Evolutionary conservation across 225 moss, liverwort and hornwort species (phyloP).

Genomic region (Physcomitrium patens): DNA sequence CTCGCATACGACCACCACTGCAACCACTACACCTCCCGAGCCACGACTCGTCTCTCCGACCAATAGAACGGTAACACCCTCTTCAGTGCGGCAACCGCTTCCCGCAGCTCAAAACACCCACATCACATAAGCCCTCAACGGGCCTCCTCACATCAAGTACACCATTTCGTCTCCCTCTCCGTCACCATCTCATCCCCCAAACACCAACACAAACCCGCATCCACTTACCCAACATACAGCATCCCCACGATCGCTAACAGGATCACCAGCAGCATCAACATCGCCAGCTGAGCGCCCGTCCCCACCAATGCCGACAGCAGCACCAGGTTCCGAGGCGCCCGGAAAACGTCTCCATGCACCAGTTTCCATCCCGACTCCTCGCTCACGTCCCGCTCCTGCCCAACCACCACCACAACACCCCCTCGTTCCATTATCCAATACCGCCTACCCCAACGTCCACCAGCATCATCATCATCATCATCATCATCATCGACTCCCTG

Average conservation of each 20-base stretch:
- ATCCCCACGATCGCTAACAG: constrained; percentile 91
- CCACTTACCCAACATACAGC: constrained; percentile 94
- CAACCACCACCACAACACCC: constrained; percentile 11
- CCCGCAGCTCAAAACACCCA: not conserved
- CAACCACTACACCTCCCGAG: too few relatives aligned
- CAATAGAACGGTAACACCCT: too few relatives aligned
- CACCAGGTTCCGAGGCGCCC: constrained; percentile 86
- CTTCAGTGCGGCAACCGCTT: not conserved
- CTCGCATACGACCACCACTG: not conserved
- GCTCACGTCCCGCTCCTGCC: constrained; percentile 96
- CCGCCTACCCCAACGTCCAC: not conserved
- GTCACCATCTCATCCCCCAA: not conserved
- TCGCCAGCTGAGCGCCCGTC: constrained; percentile 93
- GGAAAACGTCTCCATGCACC: constrained; percentile 99
- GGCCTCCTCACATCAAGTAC: constrained; percentile 2
- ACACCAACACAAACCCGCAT: not conserved
- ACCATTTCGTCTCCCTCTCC: not conserved
- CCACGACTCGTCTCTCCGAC: too few relatives aligned
- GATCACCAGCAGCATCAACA: constrained; percentile 91
- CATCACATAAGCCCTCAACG: not conserved
- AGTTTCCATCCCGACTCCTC: constrained; percentile 99
- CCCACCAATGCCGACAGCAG: constrained; percentile 93
- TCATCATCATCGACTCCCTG: constrained; percentile 1
- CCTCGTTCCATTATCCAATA: not conserved
- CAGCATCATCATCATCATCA: not conserved